These are phyloP conservation scores for Aureobasidium sp. DNA, from an alignment of 2,329 filamentous ascomycete genomes.

Conservation along the genomic window DNA sequence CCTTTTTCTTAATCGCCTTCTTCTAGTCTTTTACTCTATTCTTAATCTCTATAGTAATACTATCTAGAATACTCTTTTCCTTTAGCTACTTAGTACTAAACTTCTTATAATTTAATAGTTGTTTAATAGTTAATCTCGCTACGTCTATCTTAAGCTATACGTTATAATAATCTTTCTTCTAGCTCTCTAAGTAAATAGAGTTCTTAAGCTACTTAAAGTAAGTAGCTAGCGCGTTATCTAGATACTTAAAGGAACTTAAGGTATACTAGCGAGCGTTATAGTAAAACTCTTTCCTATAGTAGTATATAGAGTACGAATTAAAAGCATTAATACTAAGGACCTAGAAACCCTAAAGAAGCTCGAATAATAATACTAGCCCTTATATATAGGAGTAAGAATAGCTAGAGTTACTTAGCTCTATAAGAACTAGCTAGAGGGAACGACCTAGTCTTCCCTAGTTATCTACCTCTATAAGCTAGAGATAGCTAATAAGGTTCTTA, in stretches of 20 bases:
- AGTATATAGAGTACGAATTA: too few relatives aligned
- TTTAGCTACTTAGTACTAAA: background rate
- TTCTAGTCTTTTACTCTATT: background rate
- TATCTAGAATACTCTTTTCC: background rate
- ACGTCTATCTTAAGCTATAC: background rate
- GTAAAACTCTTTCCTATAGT: background rate
- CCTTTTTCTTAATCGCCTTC: background rate
- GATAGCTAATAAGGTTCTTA: too few relatives aligned
- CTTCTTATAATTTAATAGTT: background rate
- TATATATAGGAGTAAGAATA: too few relatives aligned
- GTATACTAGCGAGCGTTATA: background rate
- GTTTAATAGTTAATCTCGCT: background rate
- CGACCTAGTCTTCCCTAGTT: too few relatives aligned
- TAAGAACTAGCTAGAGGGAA: too few relatives aligned
- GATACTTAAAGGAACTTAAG: background rate
- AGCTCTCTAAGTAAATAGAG: background rate
- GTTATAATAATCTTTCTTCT: background rate
- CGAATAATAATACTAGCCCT: too few relatives aligned
- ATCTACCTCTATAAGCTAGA: too few relatives aligned
- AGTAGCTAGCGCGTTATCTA: background rate
- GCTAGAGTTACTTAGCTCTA: too few relatives aligned
- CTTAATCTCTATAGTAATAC: background rate
- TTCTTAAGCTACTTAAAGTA: background rate
- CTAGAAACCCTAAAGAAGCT: too few relatives aligned
- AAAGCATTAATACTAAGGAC: too few relatives aligned